Base-by-base conservation (phyloP, 2,329 filamentous ascomycete genomes). In the Fusarium cicatricum region DNA sequence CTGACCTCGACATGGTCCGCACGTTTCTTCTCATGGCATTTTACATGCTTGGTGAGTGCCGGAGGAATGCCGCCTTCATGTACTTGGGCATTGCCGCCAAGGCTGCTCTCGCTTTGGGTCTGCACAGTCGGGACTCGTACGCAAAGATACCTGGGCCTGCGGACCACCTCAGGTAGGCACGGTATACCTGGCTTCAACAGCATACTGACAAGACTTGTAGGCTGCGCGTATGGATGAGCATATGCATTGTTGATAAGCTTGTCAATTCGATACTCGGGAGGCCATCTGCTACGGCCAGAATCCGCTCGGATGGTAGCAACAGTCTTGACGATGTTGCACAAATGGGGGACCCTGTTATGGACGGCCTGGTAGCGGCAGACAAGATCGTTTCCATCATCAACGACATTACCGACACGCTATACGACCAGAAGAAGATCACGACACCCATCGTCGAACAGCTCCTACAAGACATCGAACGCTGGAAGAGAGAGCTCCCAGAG, bases 31-130 rank as follows among this genome's bases (percentile, higher is more conserved):
- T 91, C 73, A 90, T 92, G 75, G 90, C 85, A 8, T 89, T 89
- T 14, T 91, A 89, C 80, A 88, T 91, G 76, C 83, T 90, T 29
- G 85, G 84, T 29, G 67, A 75, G 34, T 78, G 84, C 57, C 75
- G 83, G 59, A 88, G 86, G 60, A 87, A 92, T 76, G 78, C 84
- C 0, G 85, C 85, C 0, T 88, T 85, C 47, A 86, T 88, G 82
- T 87, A 87, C 50, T 69, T 88, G 3, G 85, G 85, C 0, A 80
- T 87, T 9, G 85, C 85, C 2, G 77, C 81, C 0, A 80, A 83
- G 47, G 82, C 84, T 1, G 84, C 85, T 0, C 80, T 82, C 4
- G 82, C 83, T 0, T 64, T 88, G 0, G 85, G 85, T 0, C 64
- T 87, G 7, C 83, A 87, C 45, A 71, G 64, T 7, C 40, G 62